Conservation (phyloP, 1,284 basidiomycete genomes). For the Austropuccinia psidii region DNA sequence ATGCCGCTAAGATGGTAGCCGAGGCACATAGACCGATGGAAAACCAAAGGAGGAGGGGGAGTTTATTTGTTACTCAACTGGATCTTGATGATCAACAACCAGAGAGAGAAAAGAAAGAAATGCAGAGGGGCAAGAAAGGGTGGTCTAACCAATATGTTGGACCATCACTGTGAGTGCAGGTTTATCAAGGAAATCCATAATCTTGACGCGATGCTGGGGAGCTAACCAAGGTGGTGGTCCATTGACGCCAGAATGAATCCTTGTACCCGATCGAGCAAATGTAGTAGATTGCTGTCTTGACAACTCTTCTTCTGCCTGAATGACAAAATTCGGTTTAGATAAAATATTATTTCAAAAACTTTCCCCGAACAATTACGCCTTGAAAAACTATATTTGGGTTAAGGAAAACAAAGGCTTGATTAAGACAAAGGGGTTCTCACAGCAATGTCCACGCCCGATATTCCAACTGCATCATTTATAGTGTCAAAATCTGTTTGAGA, state of each 20-base stretch:
- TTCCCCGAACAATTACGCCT: neutral
- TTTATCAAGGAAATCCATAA: constrained; percentile 21
- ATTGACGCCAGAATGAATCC: neutral
- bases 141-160: constrained; percentile 19
- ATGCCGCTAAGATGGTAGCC: constrained; percentile 39
- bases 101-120: neutral
- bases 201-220: neutral
- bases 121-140: neutral
- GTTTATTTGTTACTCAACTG: neutral
- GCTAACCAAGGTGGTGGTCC: neutral
- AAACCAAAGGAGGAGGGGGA: neutral
- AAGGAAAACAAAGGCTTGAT: neutral
- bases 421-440: constrained; percentile 49
- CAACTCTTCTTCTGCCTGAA: constrained; percentile 44
- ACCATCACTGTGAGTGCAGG: constrained; percentile 15
- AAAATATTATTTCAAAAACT: neutral
- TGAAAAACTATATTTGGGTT: neutral
- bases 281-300: constrained; percentile 7
- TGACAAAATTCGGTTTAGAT: no score
- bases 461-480: constrained; percentile 69
- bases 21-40: no score
- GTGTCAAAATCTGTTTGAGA: constrained; percentile 46
- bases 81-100: neutral
- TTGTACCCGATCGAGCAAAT: neutral
- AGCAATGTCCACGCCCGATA: constrained; percentile 69